phyloP scores from a whole-genome alignment of 2,329 filamentous ascomycete genomes.

The Colletotrichum sp. region DNA sequence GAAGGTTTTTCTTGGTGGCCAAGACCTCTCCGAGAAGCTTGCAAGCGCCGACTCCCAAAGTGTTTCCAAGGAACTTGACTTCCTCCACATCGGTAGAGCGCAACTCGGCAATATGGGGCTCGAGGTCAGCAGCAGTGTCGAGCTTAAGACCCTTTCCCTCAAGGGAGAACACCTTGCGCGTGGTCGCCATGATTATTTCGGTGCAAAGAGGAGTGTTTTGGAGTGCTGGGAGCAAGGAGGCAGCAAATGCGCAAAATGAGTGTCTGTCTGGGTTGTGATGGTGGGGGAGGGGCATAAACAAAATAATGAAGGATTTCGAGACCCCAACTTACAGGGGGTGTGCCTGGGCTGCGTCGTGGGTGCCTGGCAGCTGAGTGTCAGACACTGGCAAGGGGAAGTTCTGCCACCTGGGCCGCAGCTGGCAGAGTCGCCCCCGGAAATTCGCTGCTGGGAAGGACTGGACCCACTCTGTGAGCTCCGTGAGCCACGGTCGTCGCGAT shows the following conservation, averaged over 20 bases:
- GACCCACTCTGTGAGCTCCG: constrained; percentile 12
- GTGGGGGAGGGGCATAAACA: constrained; percentile 20
- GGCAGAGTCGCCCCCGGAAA: not conserved
- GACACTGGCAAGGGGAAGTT: not conserved
- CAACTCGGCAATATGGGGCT: constrained; percentile 80
- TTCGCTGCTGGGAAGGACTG: not conserved
- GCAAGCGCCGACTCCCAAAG: constrained; percentile 86
- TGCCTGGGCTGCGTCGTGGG: constrained; percentile 2
- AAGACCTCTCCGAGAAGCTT: constrained; percentile 84
- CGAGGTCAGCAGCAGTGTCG: constrained; percentile 84
- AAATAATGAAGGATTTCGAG: constrained; percentile 16
- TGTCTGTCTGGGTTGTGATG: constrained; percentile 10
- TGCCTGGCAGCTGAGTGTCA: not conserved
- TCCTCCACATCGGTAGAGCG: constrained; percentile 81
- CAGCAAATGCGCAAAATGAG: constrained; percentile 17
- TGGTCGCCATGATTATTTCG: constrained; percentile 10
- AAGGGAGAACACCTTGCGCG: constrained; percentile 78
- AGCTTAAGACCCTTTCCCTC: constrained; percentile 94
- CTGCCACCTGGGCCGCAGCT: not conserved
- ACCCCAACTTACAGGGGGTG: constrained; percentile 9
- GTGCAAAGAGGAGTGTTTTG: not conserved
- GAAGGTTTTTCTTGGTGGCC: constrained; percentile 80
- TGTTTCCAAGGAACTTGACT: constrained; percentile 88
- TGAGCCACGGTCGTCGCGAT: constrained; percentile 17
- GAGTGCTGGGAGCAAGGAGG: not conserved